Evolutionary conservation across 768 basidiomycete species (phyloP).

Genomic region (Ramaria rubella): DNA sequence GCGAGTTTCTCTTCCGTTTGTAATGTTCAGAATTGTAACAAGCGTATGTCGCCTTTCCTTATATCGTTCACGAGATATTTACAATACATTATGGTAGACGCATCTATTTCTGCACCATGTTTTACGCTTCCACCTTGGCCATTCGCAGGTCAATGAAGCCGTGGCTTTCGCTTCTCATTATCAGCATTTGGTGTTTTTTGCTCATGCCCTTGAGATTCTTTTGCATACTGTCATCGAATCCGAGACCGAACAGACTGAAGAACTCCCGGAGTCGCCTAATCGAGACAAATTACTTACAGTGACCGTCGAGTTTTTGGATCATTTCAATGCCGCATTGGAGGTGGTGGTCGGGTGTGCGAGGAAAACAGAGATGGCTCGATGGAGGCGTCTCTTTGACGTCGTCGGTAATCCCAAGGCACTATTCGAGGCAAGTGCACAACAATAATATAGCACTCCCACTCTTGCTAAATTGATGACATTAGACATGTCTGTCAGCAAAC

Average conservation of each 20-base stretch:
- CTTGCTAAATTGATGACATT: not conserved
- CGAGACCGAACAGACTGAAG: slow-evolving; percentile 38
- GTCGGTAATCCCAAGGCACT: slow-evolving; percentile 87
- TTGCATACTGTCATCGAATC: slow-evolving; percentile 91
- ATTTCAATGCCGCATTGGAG: slow-evolving; percentile 86
- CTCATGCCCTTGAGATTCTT: slow-evolving; percentile 90
- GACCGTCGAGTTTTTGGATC: slow-evolving; percentile 86
- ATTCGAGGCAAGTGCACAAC: slow-evolving; percentile 65
- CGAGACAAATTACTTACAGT: slow-evolving; percentile 45
- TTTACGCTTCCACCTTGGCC: slow-evolving; percentile 72
- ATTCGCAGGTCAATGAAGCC: slow-evolving; percentile 60
- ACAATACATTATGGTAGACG: slow-evolving; percentile 47
- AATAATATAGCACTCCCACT: not conserved
- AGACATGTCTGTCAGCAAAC: slow-evolving; percentile 70
- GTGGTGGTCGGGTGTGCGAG: slow-evolving; percentile 94
- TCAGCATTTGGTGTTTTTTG: slow-evolving; percentile 83
- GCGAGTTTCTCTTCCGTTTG: slow-evolving; percentile 73
- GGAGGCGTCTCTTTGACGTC: slow-evolving; percentile 81
- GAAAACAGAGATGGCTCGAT: slow-evolving; percentile 90
- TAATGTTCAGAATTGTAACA: slow-evolving; percentile 86
- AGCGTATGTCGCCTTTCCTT: slow-evolving; percentile 48
- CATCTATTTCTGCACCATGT: slow-evolving; percentile 93
- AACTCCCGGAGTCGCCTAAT: slow-evolving; percentile 21
- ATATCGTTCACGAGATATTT: slow-evolving; percentile 2
- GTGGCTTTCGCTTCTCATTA: slow-evolving; percentile 84